Evolutionary conservation across 2,329 filamentous ascomycete species (phyloP).

Genomic region (Beauveria brongniartii): DNA sequence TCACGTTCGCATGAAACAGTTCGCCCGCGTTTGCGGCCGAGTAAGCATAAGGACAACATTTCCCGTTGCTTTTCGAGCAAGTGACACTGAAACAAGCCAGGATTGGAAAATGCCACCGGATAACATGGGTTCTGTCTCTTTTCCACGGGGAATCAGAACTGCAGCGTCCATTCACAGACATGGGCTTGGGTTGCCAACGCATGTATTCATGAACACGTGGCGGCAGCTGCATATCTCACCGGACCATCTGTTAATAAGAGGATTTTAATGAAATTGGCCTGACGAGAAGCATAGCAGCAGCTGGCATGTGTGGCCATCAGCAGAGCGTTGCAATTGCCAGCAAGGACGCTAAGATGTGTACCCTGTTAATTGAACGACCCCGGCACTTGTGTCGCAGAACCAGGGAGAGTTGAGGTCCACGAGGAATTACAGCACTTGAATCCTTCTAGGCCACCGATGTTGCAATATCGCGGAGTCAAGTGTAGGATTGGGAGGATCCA

Average conservation of each 20-base stretch:
- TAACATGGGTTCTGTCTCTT: neutral
- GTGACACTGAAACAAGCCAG: neutral
- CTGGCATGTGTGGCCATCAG: neutral
- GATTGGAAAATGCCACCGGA: neutral
- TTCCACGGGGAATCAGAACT: neutral
- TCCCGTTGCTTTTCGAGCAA: neutral
- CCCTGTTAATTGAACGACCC: neutral
- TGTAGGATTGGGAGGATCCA: neutral
- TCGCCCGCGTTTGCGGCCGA: neutral
- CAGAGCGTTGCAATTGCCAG: neutral
- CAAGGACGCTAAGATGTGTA: neutral
- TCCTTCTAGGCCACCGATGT: neutral
- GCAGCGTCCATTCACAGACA: neutral
- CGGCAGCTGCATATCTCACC: neutral
- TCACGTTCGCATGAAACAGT: neutral
- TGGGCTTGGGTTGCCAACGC: neutral
- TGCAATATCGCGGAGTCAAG: neutral
- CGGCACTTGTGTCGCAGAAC: too few relatives aligned
- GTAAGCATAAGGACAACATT: neutral
- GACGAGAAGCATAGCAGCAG: neutral
- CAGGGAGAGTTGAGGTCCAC: neutral
- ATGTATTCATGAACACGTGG: neutral
- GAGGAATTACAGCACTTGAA: neutral
- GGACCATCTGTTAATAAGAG: neutral
- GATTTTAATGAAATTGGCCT: neutral